Percentiles rank a stretch among this genome's conserved stretches.
Evolutionary conservation across 2,329 filamentous ascomycete genomes (phyloP).

Genomic region (Pseudomassariella vexata): DNA sequence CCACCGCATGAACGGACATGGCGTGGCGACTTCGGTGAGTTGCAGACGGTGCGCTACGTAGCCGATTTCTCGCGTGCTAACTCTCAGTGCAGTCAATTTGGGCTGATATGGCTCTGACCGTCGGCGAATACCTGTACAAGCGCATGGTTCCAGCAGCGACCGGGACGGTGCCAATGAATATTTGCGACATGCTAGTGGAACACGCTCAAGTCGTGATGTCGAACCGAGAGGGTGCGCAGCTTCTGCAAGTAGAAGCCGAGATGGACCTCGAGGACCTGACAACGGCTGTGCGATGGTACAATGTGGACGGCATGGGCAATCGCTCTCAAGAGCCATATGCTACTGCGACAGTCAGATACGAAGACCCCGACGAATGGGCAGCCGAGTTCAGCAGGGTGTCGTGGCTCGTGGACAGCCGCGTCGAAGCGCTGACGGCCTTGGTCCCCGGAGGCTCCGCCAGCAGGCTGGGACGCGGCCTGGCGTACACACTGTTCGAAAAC

Average conservation of each 20-base stretch:
- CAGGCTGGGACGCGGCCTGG: slow-evolving; percentile 63
- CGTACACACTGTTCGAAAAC: slow-evolving; percentile 60
- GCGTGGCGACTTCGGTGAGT: slow-evolving; percentile 34
- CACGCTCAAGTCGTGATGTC: slow-evolving; percentile 51
- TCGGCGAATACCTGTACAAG: slow-evolving; percentile 53
- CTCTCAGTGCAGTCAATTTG: slow-evolving; percentile 36
- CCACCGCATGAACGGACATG: slow-evolving; percentile 32
- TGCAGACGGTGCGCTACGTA: neutral
- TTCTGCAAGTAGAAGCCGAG: neutral
- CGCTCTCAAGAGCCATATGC: slow-evolving; percentile 34
- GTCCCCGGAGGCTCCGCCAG: slow-evolving; percentile 57
- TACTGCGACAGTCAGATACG: slow-evolving; percentile 45
- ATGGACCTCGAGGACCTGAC: slow-evolving; percentile 27
- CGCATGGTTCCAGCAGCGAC: slow-evolving; percentile 42
- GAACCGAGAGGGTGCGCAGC: neutral
- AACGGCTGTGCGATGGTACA: slow-evolving; percentile 31
- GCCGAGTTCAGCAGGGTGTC: slow-evolving; percentile 57
- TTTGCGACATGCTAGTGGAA: slow-evolving; percentile 30
- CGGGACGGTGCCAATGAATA: slow-evolving; percentile 20
- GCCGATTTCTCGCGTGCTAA: slow-evolving; percentile 1
- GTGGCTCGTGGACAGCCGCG: slow-evolving; percentile 59
- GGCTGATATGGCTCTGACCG: slow-evolving; percentile 58
- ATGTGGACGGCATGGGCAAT: slow-evolving; percentile 28
- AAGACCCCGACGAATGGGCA: slow-evolving; percentile 45
- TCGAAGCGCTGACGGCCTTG: slow-evolving; percentile 49